A percentile compares a stretch with the other conserved stretches of the same genome.
phyloP scores from a whole-genome alignment of 2,329 filamentous ascomycete genomes.

The Fusarium gaditjirri region DNA sequence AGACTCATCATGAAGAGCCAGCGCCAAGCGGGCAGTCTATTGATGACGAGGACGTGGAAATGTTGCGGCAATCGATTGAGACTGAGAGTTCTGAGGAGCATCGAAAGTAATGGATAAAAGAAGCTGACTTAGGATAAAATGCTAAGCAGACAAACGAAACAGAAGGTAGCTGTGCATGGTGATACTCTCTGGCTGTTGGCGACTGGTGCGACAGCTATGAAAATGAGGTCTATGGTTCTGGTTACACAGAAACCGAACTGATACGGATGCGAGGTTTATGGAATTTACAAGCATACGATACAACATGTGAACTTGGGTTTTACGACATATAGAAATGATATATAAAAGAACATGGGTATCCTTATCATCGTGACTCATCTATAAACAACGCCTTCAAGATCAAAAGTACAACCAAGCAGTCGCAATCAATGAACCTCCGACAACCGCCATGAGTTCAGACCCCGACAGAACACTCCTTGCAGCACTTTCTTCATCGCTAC shows the following conservation, averaged over 20 bases:
- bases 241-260: neutral
- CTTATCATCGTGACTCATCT: conserved; percentile 12
- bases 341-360: conserved; percentile 18
- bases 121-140: accelerated
- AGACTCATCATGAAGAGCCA: conserved; percentile 35
- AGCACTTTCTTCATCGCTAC: neutral
- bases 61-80: conserved; percentile 1
- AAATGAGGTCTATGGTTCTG: too few species aligned
- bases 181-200: accelerated
- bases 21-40: neutral
- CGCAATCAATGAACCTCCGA: conserved; percentile 10
- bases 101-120: neutral
- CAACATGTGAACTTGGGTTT: neutral
- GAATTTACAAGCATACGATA: neutral
- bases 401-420: conserved; percentile 24
- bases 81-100: conserved; percentile 11
- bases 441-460: neutral
- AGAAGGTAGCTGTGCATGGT: neutral
- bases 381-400: neutral
- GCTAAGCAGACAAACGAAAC: accelerated
- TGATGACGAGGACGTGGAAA: conserved; percentile 30
- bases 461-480: neutral
- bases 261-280: too few species aligned
- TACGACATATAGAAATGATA: neutral
- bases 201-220: neutral